phyloP scores from a whole-genome alignment of 768 basidiomycete species.

The Panaeolus papilionaceus region DNA sequence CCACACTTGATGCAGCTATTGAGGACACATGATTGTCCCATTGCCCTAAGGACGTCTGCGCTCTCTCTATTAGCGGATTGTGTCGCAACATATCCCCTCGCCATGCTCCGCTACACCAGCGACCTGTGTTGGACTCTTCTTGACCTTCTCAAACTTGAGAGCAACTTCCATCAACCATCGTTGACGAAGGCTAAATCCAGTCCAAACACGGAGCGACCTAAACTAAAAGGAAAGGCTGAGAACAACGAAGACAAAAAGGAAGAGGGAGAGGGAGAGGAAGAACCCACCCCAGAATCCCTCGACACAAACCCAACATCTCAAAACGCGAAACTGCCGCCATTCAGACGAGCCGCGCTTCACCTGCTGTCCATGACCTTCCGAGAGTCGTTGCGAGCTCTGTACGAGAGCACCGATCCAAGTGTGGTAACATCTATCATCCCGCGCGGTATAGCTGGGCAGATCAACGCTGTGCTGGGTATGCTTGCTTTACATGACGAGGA shows the following conservation, averaged over 20 bases:
- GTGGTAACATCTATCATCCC: constrained; percentile 34
- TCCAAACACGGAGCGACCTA: constrained; percentile 12
- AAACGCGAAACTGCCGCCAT: constrained; percentile 73
- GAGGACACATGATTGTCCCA: constrained; percentile 66
- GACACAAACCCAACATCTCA: constrained; percentile 64
- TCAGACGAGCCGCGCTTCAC: constrained; percentile 88
- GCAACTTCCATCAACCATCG: constrained; percentile 36
- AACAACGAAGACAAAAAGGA: constrained; percentile 6
- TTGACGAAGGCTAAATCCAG: constrained; percentile 8
- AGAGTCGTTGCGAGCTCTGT: constrained; percentile 57
- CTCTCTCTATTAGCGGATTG: constrained; percentile 76
- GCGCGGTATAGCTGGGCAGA: constrained; percentile 48
- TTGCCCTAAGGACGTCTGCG: constrained; percentile 68
- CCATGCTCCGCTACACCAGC: constrained; percentile 65
- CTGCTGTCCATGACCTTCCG: constrained; percentile 76
- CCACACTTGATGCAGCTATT: constrained; percentile 74
- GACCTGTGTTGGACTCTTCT: constrained; percentile 73
- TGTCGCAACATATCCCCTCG: constrained; percentile 64
- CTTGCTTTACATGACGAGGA: constrained; percentile 77
- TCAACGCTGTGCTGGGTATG: constrained; percentile 70
- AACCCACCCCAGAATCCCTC: constrained; percentile 40
- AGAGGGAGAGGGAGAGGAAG: constrained; percentile 21
- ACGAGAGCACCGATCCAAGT: constrained; percentile 41
- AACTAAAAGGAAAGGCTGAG: not conserved
- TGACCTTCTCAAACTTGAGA: constrained; percentile 78